phyloP scores from a whole-genome alignment of 306 rosid species.

The Gillenia trifoliata region DNA sequence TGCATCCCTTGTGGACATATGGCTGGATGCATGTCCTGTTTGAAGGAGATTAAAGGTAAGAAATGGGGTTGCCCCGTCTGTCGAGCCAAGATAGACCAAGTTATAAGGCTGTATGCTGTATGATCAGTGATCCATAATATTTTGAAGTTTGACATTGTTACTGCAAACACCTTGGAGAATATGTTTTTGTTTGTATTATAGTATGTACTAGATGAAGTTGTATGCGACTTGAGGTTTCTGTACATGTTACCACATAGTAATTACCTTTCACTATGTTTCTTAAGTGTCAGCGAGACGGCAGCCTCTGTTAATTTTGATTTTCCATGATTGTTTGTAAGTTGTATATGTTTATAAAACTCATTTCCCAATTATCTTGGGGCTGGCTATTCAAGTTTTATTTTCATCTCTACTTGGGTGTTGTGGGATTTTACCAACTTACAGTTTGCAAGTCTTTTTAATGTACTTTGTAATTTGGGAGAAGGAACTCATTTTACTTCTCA shows the following conservation, averaged over 20 bases:
- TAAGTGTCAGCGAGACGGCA: not conserved
- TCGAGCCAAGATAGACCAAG: slow-evolving; percentile 77
- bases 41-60: slow-evolving; percentile 75
- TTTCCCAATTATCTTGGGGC: not conserved
- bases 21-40: slow-evolving; percentile 95
- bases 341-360: not conserved
- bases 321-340: not conserved
- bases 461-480: not conserved
- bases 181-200: not conserved
- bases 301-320: not conserved
- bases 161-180: not conserved
- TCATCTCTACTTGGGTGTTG: no score
- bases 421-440: not conserved
- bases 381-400: not conserved
- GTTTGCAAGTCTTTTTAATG: not conserved
- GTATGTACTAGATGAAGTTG: not conserved
- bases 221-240: slow-evolving; percentile 22
- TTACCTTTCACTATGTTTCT: slow-evolving; percentile 13
- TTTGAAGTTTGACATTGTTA: slow-evolving; percentile 18
- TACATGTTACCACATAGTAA: slow-evolving; percentile 18
- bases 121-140: slow-evolving; percentile 32
- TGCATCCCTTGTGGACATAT: slow-evolving; percentile 99
- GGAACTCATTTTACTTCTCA: not conserved
- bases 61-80: slow-evolving; percentile 99
- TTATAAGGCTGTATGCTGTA: slow-evolving; percentile 72